Evolutionary conservation across 805 yeast genomes (phyloP).

Genomic region (Suhomyces sp.): DNA sequence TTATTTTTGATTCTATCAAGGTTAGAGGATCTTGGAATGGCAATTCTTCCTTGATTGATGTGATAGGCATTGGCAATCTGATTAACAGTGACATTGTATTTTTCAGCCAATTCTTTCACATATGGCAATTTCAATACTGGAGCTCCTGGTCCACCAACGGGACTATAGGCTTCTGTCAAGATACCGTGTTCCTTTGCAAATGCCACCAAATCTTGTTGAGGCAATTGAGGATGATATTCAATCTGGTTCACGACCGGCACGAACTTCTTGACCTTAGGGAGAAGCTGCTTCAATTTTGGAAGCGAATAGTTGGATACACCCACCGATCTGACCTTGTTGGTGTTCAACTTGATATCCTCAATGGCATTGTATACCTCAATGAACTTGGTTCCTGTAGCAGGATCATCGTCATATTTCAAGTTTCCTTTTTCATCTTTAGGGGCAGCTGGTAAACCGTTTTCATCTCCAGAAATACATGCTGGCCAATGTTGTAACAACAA

Average conservation of each 20-base stretch:
- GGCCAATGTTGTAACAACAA: conserved; percentile 53
- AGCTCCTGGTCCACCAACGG: conserved; percentile 65
- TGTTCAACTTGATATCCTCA: conserved; percentile 25
- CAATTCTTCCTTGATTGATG: conserved; percentile 58
- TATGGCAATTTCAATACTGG: conserved; percentile 55
- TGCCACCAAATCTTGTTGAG: conserved; percentile 41
- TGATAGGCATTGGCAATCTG: conserved; percentile 63
- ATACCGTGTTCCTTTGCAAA: conserved; percentile 39
- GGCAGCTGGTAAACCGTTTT: conserved; percentile 35
- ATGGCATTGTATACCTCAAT: conserved; percentile 29
- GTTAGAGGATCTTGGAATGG: conserved; percentile 71
- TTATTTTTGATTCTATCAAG: conserved; percentile 54
- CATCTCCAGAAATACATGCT: conserved; percentile 39
- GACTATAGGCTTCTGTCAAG: conserved; percentile 55
- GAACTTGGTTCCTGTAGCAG: conserved; percentile 30
- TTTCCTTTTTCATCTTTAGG: conserved; percentile 41
- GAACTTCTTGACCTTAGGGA: conserved; percentile 32
- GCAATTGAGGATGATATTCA: conserved; percentile 33
- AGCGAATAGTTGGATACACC: conserved; percentile 58
- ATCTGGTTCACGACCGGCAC: conserved; percentile 58
- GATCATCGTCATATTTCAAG: conserved; percentile 33
- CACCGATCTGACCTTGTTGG: conserved; percentile 46
- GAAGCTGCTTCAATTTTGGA: conserved; percentile 28
- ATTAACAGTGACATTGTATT: conserved; percentile 51
- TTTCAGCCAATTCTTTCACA: conserved; percentile 53